Conservation (phyloP, 177 flowering plant genomes). For the Vitis hybrid region DNA sequence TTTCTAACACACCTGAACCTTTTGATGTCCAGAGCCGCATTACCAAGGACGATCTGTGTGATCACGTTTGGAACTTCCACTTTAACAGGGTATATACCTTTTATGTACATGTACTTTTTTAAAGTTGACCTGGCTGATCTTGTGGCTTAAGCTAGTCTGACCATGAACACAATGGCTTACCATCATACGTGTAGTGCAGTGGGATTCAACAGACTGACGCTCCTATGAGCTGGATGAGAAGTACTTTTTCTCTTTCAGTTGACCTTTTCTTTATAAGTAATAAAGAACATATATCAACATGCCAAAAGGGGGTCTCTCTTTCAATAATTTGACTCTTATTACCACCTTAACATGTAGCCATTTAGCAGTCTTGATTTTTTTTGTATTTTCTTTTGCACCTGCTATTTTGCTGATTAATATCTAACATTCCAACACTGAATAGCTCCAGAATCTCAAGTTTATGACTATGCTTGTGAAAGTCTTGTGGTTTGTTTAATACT, state of each 20-base stretch:
- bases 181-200: background rate
- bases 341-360: too few relatives aligned
- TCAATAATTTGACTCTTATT: too few relatives aligned
- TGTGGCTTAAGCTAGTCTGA: background rate
- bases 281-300: too few relatives aligned
- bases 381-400: too few relatives aligned
- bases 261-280: background rate
- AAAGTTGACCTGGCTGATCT: background rate
- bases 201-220: background rate
- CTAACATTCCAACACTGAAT: too few relatives aligned
- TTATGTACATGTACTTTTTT: background rate
- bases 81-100: conserved; percentile 56
- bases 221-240: background rate
- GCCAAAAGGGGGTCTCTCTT: too few relatives aligned
- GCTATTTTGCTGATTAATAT: too few relatives aligned
- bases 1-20: conserved; percentile 6
- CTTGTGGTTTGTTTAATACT: background rate
- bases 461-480: too few relatives aligned
- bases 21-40: conserved; percentile 53
- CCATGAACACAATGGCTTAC: background rate
- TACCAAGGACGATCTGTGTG: conserved; percentile 71
- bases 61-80: conserved; percentile 80
- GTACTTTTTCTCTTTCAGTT: background rate
- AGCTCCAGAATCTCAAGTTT: too few relatives aligned
- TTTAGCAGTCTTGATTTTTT: too few relatives aligned